Evolutionary conservation across 495 filamentous ascomycete genomes (phyloP).

Genomic region (Aspergillus taichungensis): DNA sequence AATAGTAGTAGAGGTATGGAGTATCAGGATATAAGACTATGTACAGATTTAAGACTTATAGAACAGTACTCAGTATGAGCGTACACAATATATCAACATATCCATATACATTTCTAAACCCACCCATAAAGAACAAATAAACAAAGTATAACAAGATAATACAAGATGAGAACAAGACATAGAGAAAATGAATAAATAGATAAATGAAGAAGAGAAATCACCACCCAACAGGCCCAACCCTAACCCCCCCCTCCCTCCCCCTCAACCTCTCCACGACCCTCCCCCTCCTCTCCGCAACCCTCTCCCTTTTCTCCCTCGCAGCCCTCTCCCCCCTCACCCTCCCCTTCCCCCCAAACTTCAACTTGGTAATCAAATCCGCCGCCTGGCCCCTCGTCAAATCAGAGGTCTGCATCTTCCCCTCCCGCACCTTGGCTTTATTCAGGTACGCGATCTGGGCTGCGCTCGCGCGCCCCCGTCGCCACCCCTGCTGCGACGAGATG

Average conservation of each 20-base stretch:
- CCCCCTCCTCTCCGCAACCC: conserved; percentile 26
- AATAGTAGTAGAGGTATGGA: too few relatives aligned
- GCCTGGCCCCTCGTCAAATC: conserved; percentile 74
- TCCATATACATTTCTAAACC: too few relatives aligned
- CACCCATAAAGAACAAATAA: too few relatives aligned
- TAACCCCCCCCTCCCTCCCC: conserved; percentile 42
- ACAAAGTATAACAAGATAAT: background rate
- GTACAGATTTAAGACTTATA: too few relatives aligned
- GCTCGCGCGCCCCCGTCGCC: conserved; percentile 61
- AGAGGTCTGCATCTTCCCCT: conserved; percentile 42
- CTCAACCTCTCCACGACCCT: conserved; percentile 22
- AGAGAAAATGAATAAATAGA: background rate
- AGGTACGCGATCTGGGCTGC: conserved; percentile 61
- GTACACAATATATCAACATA: too few relatives aligned
- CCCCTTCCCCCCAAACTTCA: conserved; percentile 73
- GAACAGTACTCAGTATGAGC: too few relatives aligned
- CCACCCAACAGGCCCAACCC: conserved; percentile 53
- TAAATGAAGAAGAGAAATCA: conserved; percentile 1
- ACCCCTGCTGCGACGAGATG: conserved; percentile 49
- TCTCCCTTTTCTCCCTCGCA: conserved; percentile 26
- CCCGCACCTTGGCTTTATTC: conserved; percentile 51
- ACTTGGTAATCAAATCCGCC: conserved; percentile 85
- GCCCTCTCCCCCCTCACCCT: conserved; percentile 48
- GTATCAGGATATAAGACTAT: too few relatives aligned
- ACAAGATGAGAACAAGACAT: background rate